Conservation (phyloP, 495 filamentous ascomycete genomes). For the Aspergillus hancockii region DNA sequence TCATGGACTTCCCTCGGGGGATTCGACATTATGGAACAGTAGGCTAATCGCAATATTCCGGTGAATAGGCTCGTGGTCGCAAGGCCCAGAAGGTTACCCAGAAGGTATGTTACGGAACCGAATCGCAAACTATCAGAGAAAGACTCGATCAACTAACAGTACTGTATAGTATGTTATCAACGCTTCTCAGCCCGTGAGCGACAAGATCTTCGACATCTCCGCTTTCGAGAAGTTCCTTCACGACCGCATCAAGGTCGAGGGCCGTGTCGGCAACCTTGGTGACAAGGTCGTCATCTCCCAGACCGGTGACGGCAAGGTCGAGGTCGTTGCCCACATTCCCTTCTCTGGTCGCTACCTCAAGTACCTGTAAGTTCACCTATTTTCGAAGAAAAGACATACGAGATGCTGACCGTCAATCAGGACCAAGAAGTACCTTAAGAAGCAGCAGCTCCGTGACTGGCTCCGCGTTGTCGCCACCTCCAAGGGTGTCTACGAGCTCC, state of each 20-base stretch:
- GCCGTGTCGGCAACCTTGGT: slow-evolving; percentile 96
- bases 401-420: slow-evolving; percentile 43
- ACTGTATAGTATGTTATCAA: slow-evolving; percentile 91
- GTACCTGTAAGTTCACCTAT: slow-evolving; percentile 78
- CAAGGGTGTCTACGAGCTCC: slow-evolving; percentile 97
- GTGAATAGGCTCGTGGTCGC: slow-evolving; percentile 51
- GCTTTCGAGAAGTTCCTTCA: slow-evolving; percentile 99
- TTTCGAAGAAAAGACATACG: background rate
- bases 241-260: slow-evolving; percentile 99
- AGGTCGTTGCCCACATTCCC: slow-evolving; percentile 94
- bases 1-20: slow-evolving; percentile 16
- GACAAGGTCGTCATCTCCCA: slow-evolving; percentile 89
- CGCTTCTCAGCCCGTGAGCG: slow-evolving; percentile 91
- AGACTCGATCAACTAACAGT: slow-evolving; percentile 14
- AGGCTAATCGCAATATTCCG: slow-evolving; percentile 67
- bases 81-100: slow-evolving; percentile 70
- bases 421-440: slow-evolving; percentile 99
- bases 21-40: slow-evolving; percentile 74
- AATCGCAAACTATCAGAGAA: slow-evolving; percentile 1
- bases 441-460: slow-evolving; percentile 99
- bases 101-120: slow-evolving; percentile 51
- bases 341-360: slow-evolving; percentile 99
- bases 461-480: slow-evolving; percentile 96
- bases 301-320: slow-evolving; percentile 91
- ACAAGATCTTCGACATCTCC: slow-evolving; percentile 99